Conservation (phyloP, 495 filamentous ascomycete genomes). For the Xylaria bambusicola region DNA sequence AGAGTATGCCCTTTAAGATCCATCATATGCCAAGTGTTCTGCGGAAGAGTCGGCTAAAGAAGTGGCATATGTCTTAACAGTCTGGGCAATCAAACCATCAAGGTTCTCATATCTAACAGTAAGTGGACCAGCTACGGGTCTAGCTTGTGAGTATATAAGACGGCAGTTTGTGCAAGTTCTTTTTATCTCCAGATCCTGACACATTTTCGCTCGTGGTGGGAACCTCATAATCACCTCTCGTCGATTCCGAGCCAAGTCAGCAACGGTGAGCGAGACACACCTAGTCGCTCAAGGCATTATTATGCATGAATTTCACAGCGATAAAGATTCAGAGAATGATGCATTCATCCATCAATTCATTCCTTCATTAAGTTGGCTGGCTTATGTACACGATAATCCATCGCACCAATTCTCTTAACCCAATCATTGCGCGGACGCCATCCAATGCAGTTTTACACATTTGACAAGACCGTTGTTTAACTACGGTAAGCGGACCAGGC, state of each 20-base stretch:
- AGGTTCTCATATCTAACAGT: conserved; percentile 5
- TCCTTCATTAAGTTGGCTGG: conserved; percentile 10
- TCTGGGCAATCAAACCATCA: background rate
- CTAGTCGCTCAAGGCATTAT: background rate
- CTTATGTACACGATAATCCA: conserved; percentile 24
- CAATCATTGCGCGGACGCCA: background rate
- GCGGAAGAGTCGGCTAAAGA: no score
- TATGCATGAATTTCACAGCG: background rate
- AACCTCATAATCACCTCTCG: no score
- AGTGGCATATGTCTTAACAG: background rate
- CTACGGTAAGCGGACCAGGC: conserved; percentile 47
- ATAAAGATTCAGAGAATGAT: background rate
- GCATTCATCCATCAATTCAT: conserved; percentile 16
- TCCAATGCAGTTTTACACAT: background rate
- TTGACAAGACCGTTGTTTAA: conserved; percentile 17
- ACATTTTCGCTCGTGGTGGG: no score
- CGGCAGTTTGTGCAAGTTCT: no score
- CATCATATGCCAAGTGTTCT: no score
- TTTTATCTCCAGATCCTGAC: no score
- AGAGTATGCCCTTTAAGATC: no score
- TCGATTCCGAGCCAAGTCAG: no score
- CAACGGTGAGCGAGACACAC: no score
- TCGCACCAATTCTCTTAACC: background rate
- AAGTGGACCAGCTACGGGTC: conserved; percentile 11
- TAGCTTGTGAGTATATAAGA: conserved; percentile 4